A percentile compares a stretch with the other conserved stretches of the same genome.
phyloP scores from a whole-genome alignment of 305 asterid genomes.

The Fraxinus sp. region DNA sequence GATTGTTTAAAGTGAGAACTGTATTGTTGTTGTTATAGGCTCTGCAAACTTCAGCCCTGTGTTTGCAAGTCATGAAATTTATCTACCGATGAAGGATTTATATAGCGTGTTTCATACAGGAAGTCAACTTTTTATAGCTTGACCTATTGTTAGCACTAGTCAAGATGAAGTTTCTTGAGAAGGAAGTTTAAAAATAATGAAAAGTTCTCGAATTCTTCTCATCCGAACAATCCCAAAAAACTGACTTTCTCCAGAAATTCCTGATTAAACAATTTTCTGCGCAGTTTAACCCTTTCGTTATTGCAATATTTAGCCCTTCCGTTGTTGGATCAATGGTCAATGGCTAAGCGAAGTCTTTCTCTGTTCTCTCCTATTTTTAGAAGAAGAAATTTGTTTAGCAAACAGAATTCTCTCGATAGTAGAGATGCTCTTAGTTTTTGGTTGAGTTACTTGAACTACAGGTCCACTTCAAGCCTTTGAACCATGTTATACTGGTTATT shows the following conservation, averaged over 20 bases:
- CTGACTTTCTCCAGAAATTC: background rate
- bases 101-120: background rate
- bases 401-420: background rate
- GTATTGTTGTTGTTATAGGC: background rate
- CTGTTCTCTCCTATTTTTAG: background rate
- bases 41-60: background rate
- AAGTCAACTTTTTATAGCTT: background rate
- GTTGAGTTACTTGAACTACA: background rate
- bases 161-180: background rate
- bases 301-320: background rate
- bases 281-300: background rate
- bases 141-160: background rate
- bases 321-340: background rate
- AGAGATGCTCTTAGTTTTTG: background rate
- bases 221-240: background rate
- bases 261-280: background rate
- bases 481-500: background rate
- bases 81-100: background rate
- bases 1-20: background rate
- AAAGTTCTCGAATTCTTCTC: background rate
- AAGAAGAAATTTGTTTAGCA: background rate
- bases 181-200: background rate
- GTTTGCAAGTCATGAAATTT: background rate
- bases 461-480: background rate
- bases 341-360: background rate